Conservation (phyloP, 306 rosid species). For the Sicyos edulis region DNA sequence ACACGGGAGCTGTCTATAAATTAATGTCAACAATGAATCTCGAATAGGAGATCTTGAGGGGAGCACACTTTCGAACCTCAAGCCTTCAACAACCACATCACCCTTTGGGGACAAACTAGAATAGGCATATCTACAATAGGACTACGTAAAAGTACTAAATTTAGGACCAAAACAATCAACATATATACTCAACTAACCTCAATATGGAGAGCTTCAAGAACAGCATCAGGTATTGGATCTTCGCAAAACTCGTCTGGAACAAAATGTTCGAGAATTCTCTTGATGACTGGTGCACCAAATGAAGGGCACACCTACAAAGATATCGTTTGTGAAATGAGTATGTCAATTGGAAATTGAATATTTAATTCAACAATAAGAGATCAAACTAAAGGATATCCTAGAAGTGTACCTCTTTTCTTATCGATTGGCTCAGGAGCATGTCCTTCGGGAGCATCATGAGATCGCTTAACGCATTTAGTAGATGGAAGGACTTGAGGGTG, state of each 20-base stretch:
- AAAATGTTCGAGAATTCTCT: conserved; percentile 62
- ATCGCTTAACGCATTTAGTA: conserved; percentile 88
- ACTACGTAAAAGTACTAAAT: neutral
- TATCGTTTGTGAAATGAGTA: conserved; percentile 22
- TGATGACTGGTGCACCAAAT: conserved; percentile 68
- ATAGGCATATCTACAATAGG: neutral
- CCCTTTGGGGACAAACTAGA: no score
- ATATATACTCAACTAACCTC: conserved; percentile 42
- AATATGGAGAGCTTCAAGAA: conserved; percentile 59
- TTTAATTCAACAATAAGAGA: neutral
- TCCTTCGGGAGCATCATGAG: conserved; percentile 99
- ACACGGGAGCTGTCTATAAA: no score
- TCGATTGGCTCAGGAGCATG: conserved; percentile 64
- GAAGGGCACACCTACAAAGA: conserved; percentile 81
- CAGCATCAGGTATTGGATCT: conserved; percentile 69
- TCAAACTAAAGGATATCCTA: conserved; percentile 17
- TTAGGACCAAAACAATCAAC: neutral
- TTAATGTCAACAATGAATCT: no score
- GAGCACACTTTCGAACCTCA: no score
- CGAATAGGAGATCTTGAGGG: no score
- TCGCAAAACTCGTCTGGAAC: conserved; percentile 89
- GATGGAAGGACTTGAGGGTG: conserved; percentile 72
- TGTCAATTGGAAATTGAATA: neutral
- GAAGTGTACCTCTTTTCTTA: conserved; percentile 75
- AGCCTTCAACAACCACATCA: no score